Evolutionary conservation across 1,284 basidiomycete species (phyloP), one percentile per base, ranked within the genome.

Genomic region (Apiotrichum gamsii): DNA sequence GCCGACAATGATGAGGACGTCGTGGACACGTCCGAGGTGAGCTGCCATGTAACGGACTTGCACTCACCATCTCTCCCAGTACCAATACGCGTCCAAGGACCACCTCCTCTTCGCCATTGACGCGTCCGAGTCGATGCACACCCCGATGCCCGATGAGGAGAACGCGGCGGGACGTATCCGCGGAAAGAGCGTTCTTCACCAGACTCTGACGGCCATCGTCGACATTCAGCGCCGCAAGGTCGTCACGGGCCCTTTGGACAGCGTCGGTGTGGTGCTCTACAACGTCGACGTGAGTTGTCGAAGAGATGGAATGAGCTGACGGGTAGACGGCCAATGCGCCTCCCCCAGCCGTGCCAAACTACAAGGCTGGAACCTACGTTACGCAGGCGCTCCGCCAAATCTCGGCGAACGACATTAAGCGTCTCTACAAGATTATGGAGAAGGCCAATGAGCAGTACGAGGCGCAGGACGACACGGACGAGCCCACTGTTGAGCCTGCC

Each of bases 81-180:
- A 79, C 47, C 80, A 82, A 54, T 84, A 87, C 56, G 81, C 81
- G 31, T 82, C 82, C 54, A 79, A 80, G 51, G 89, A 93, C 62
- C 85, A 90, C 33, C 83, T 93, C 41, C 74, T 96, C 15, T 95
- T 96, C 73, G 88, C 86, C 62, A 90, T 97, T 51, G 93, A 98
- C 69, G 89, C 87, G 48, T 93, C 90, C 0, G 74, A 80, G 33
- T 85, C 88, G 13, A 97, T 97, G 91, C 83, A 87, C 32, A 78
- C 75, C 24, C 78, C 84, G 13, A 75, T 76, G 29, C 54, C 65
- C 19, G 81, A 85, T 24, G 80, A 45, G 40, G 43, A 39, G 33
- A 67, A 62, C 37, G 51, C 54, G 10, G 62, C 41, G 0, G 55
- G 56, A 0, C n/a, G 58, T 2, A 52, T 69, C 19, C 49, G 57